A percentile compares a stretch with the other conserved stretches of the same genome.
phyloP scores from a whole-genome alignment of 768 basidiomycete species.

The Leccinellum rugosiceps region DNA sequence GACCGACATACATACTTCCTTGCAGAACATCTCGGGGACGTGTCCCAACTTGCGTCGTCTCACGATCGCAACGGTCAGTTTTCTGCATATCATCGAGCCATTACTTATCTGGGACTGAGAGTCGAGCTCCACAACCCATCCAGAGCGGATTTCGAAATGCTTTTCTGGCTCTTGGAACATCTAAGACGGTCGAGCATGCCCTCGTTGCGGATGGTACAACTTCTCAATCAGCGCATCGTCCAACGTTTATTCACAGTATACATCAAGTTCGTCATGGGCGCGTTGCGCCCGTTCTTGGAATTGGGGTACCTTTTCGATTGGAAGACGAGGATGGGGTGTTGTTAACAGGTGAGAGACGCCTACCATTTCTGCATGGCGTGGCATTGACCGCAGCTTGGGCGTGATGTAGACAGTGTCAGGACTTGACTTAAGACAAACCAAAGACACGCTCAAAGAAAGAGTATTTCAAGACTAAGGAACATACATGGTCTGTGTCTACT shows the following conservation, averaged over 20 bases:
- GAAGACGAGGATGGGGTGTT: not conserved
- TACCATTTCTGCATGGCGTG: not conserved
- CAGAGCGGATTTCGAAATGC: not conserved
- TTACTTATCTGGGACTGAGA: conserved; percentile 19
- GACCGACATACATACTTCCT: not conserved
- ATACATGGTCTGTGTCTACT: no score
- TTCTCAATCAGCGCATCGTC: not conserved
- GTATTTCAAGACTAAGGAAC: no score
- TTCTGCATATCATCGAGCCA: not conserved
- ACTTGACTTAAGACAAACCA: no score
- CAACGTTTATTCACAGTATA: not conserved
- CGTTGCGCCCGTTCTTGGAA: not conserved
- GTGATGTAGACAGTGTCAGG: not conserved
- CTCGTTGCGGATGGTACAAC: not conserved
- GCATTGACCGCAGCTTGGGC: not conserved
- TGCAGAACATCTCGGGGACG: conserved; percentile 6
- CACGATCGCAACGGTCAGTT: conserved; percentile 10
- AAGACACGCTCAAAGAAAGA: no score
- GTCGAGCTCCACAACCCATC: not conserved
- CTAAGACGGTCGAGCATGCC: not conserved
- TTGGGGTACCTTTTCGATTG: not conserved
- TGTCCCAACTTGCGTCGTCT: conserved; percentile 21
- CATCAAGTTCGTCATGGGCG: not conserved
- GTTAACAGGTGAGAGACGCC: not conserved
- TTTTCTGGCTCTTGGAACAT: not conserved